Conservation (phyloP, 768 basidiomycete genomes). For the Scleroderma bovista region DNA sequence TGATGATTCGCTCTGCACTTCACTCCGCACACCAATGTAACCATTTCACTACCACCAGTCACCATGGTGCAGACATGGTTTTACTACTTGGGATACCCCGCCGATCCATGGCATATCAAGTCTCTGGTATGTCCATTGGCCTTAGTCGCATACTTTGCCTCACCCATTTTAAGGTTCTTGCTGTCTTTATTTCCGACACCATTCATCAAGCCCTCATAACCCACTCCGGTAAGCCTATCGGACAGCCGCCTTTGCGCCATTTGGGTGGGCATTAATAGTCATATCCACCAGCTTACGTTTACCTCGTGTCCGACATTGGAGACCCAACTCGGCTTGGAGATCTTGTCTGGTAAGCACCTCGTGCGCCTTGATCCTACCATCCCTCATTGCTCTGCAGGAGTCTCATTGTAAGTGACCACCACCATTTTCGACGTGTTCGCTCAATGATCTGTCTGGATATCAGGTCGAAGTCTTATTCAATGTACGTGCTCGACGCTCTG, state of each 20-base stretch:
- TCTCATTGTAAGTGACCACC: conserved; percentile 10
- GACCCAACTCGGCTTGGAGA: conserved; percentile 20
- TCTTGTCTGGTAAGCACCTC: conserved; percentile 38
- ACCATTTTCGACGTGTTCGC: neutral
- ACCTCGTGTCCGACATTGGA: conserved; percentile 40
- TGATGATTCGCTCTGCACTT: conserved; percentile 15
- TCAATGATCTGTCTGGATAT: conserved; percentile 7
- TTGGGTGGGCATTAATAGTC: neutral
- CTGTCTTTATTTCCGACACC: conserved; percentile 46
- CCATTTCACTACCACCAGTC: conserved; percentile 31
- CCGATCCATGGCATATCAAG: conserved; percentile 45
- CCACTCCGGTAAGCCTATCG: conserved; percentile 36
- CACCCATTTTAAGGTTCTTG: conserved; percentile 35
- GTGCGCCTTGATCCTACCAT: neutral
- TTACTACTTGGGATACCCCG: conserved; percentile 45
- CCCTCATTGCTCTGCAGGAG: conserved; percentile 15
- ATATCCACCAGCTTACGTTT: conserved; percentile 39
- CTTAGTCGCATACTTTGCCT: neutral
- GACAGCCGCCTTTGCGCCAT: too few relatives aligned
- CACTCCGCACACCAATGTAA: neutral
- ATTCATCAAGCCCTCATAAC: conserved; percentile 50
- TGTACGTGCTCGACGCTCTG: conserved; percentile 13
- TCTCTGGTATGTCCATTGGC: conserved; percentile 32
- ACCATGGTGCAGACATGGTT: conserved; percentile 51
- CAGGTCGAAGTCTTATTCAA: conserved; percentile 49